Base-by-base conservation (phyloP, 192 early-diverging fungal species). In the Entophlyctis helioformis region DNA sequence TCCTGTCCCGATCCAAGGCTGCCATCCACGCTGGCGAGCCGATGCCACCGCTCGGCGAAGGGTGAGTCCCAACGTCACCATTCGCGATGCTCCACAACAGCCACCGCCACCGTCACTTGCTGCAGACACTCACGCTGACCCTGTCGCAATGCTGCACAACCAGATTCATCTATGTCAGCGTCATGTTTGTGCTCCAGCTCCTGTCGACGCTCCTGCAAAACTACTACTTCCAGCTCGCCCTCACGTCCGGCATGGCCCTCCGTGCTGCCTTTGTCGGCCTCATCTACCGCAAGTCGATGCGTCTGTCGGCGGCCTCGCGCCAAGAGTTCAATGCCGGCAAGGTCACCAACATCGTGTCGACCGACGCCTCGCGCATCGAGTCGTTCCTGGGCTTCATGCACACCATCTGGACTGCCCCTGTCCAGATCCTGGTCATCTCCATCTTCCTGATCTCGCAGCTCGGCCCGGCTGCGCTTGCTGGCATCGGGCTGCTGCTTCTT, bases 351-450 rank as follows among this genome's bases (percentile, higher is more conserved):
- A 60, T 82, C 11, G 71, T 82, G 32, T 56, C 69, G 5, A 71
- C 71, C n/a, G 48, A 79, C 71, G 1, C 49, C 74, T 59, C 69
- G 75, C 64, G 70, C 56, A 56, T 67, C 71, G n/a, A 86, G 77
- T 16, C 21, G 24, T 66, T 66, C 49, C 44, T 63, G 29, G 36
- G 35, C 11, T 65, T 57, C 51, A 36, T 51, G n/a, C 55, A 64
- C 37, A 33, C 60, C 35, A 38, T 63, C 23, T 64, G 63, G 65
- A 57, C 56, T 26, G 54, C 72, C 7, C 72, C 72, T 9, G 15
- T 74, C 15, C 50, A 57, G 39, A 54, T 74, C 26, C 2, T 63
- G 24, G 34, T 57, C 13, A 66, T 71, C 36, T 50, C 47, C 56
- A 54, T 59, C 26, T 65, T 71, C 34, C 56, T 75, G 16, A 42